Evolutionary conservation across 1,284 basidiomycete species (phyloP).

Genomic region (Volvariella surrecta): DNA sequence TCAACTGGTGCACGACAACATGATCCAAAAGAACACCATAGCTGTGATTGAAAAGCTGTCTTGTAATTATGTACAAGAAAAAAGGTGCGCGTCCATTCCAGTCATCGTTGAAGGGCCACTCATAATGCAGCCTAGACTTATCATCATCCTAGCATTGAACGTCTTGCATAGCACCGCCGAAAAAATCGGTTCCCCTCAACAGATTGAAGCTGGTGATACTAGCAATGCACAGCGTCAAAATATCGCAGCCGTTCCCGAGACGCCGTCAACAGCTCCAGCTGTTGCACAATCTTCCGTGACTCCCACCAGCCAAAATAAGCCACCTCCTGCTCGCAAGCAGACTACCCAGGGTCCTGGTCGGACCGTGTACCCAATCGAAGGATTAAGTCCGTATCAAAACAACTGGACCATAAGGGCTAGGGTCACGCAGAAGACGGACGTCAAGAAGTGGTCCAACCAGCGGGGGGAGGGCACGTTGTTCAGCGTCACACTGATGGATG

Average conservation of each 20-base stretch:
- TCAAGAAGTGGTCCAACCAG: constrained; percentile 85
- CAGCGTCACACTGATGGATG: constrained; percentile 90
- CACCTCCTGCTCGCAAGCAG: constrained; percentile 14
- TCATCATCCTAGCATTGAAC: constrained; percentile 77
- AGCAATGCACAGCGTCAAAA: neutral
- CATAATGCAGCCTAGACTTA: constrained; percentile 44
- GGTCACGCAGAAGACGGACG: constrained; percentile 85
- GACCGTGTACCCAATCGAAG: constrained; percentile 79
- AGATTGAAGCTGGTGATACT: constrained; percentile 15
- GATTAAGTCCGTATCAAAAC: constrained; percentile 94
- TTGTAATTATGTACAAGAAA: constrained; percentile 79
- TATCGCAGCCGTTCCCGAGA: neutral
- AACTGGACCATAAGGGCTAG: constrained; percentile 98
- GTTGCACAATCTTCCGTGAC: constrained; percentile 1
- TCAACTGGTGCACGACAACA: constrained; percentile 59
- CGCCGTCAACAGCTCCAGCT: neutral
- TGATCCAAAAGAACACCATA: constrained; percentile 67
- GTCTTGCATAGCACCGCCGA: constrained; percentile 42
- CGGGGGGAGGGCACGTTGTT: constrained; percentile 96
- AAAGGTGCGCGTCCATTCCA: constrained; percentile 46
- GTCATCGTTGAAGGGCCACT: constrained; percentile 4
- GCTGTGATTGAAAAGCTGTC: constrained; percentile 73
- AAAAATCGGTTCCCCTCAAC: constrained; percentile 70
- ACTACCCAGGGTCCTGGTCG: constrained; percentile 15
- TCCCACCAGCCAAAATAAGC: constrained; percentile 6